phyloP scores from a whole-genome alignment of 352 stramenopile genomes.

The Plasmopara halstedii region DNA sequence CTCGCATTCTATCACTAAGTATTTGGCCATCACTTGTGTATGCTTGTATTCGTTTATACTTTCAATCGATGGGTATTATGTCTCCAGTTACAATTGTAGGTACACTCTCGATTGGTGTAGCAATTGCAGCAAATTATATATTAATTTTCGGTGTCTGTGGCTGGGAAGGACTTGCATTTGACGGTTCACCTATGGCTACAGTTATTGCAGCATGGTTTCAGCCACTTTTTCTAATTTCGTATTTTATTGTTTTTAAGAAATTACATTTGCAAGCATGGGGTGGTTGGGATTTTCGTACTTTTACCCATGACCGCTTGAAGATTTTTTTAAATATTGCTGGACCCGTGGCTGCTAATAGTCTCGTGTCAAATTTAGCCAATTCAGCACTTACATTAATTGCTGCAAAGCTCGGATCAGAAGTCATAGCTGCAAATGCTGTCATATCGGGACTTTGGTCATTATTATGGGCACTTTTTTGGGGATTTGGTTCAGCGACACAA shows the following conservation, averaged over 20 bases:
- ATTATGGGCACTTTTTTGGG: slow-evolving; percentile 73
- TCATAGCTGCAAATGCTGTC: slow-evolving; percentile 72
- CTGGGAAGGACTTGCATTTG: slow-evolving; percentile 57
- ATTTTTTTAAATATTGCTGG: slow-evolving; percentile 63
- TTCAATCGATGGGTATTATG: slow-evolving; percentile 80
- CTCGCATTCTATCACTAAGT: slow-evolving; percentile 70
- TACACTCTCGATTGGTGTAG: slow-evolving; percentile 54
- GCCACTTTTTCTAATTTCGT: slow-evolving; percentile 59
- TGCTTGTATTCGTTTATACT: slow-evolving; percentile 72
- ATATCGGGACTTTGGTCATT: slow-evolving; percentile 60
- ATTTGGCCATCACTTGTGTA: slow-evolving; percentile 73
- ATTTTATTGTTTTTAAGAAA: slow-evolving; percentile 70
- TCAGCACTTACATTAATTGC: slow-evolving; percentile 62
- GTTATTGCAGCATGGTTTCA: slow-evolving; percentile 80
- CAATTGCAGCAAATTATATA: slow-evolving; percentile 55
- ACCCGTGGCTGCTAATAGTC: slow-evolving; percentile 52
- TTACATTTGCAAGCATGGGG: slow-evolving; percentile 64
- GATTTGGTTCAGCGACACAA: slow-evolving; percentile 70
- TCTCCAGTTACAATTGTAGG: slow-evolving; percentile 63
- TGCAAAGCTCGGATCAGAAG: slow-evolving; percentile 58
- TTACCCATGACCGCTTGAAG: slow-evolving; percentile 49
- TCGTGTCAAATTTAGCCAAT: slow-evolving; percentile 68
- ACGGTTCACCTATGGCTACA: slow-evolving; percentile 65
- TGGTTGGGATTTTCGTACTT: slow-evolving; percentile 52
- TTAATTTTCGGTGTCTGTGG: slow-evolving; percentile 52